Percentiles rank a stretch among this genome's conserved stretches.
These are phyloP conservation scores for Gossypium sturtianum DNA, from an alignment of 345 rosid species.

Conservation along the genomic window DNA sequence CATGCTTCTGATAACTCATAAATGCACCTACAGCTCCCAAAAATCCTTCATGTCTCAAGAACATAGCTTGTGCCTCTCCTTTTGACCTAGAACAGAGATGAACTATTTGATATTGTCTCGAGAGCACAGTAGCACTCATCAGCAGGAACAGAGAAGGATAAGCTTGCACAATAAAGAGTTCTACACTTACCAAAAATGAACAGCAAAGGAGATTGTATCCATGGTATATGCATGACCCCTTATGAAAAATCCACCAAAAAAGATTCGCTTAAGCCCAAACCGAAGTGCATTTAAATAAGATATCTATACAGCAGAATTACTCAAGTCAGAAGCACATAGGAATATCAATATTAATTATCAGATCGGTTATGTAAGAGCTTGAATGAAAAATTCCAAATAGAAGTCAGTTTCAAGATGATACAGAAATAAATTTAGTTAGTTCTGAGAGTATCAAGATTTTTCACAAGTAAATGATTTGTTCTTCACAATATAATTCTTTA, in stretches of 20 bases:
- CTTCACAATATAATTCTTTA: neutral
- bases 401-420: neutral
- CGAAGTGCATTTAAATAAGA: conserved; percentile 89
- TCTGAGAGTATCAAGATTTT: neutral
- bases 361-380: neutral
- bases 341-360: neutral
- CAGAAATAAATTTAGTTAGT: neutral
- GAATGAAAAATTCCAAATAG: neutral
- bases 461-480: neutral
- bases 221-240: conserved; percentile 99
- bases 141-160: neutral
- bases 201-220: conserved; percentile 99
- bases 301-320: conserved; percentile 45
- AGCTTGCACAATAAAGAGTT: neutral
- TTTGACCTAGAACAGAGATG: conserved; percentile 60
- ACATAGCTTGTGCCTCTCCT: conserved; percentile 95
- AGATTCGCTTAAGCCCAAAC: conserved; percentile 88
- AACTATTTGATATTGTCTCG: neutral
- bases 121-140: conserved; percentile 8
- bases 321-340: conserved; percentile 15
- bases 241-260: conserved; percentile 96
- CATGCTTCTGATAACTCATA: conserved; percentile 98
- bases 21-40: conserved; percentile 97
- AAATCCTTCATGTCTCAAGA: conserved; percentile 97
- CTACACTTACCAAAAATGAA: conserved; percentile 75